phyloP scores from a whole-genome alignment of 352 stramenopile species.

The Pythium coloratum region DNA sequence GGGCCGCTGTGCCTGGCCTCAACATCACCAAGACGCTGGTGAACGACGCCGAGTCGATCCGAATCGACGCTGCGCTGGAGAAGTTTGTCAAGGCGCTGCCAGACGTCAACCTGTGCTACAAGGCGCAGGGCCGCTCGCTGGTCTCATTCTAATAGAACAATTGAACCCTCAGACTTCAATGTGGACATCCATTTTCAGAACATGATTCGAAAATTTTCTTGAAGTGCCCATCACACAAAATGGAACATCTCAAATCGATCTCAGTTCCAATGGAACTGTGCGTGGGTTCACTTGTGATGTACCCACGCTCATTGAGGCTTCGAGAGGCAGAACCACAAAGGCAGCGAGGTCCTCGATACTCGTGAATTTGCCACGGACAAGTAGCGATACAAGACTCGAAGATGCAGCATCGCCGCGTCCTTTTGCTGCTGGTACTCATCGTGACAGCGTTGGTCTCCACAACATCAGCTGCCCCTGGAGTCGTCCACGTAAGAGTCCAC shows the following conservation, averaged over 20 bases:
- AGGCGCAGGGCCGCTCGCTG: slow-evolving; percentile 18
- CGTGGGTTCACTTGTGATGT: no score
- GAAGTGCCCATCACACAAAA: no score
- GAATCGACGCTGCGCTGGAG: slow-evolving; percentile 22
- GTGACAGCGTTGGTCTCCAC: not conserved
- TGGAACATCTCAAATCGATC: no score
- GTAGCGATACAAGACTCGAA: no score
- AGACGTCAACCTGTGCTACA: slow-evolving; percentile 25
- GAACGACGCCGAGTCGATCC: slow-evolving; percentile 17
- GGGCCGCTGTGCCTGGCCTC: slow-evolving; percentile 3
- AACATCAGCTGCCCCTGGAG: no score
- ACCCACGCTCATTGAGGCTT: no score
- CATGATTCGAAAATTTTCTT: no score
- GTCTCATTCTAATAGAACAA: slow-evolving; percentile 11
- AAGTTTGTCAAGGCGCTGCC: slow-evolving; percentile 21
- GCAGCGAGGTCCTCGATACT: no score
- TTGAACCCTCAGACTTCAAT: not conserved
- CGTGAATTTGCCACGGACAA: no score
- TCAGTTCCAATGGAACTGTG: no score
- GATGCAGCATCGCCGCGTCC: not conserved
- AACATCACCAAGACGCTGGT: slow-evolving; percentile 13
- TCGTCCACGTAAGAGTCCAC: not conserved
- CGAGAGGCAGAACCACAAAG: no score
- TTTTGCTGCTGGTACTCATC: not conserved
- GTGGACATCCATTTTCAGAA: not conserved